These are phyloP conservation scores for Collariella sp. DNA, from an alignment of 495 filamentous ascomycete species.

Conservation along the genomic window DNA sequence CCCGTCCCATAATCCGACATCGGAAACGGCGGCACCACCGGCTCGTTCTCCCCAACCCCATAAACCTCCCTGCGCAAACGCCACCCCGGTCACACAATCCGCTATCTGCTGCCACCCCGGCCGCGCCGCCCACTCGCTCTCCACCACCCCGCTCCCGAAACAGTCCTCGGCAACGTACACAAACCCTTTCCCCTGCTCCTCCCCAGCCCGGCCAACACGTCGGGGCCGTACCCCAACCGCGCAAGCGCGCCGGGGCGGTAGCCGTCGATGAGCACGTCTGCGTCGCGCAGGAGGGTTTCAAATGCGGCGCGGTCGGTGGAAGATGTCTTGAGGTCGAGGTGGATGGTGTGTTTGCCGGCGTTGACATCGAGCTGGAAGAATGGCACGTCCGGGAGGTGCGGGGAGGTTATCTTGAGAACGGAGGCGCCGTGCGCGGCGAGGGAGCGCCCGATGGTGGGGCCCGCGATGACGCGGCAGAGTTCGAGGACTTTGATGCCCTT, in stretches of 20 bases:
- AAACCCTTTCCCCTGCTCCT: slow-evolving; percentile 48
- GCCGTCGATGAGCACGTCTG: slow-evolving; percentile 56
- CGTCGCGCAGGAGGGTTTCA: slow-evolving; percentile 49
- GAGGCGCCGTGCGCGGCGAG: slow-evolving; percentile 60
- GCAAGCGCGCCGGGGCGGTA: slow-evolving; percentile 61
- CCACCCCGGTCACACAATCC: slow-evolving; percentile 50
- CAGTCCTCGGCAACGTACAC: slow-evolving; percentile 68
- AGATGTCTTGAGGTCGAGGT: slow-evolving; percentile 49
- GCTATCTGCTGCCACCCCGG: slow-evolving; percentile 55
- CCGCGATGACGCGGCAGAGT: slow-evolving; percentile 57
- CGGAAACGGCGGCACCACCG: slow-evolving; percentile 71
- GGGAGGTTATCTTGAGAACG: slow-evolving; percentile 63
- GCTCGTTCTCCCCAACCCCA: slow-evolving; percentile 59
- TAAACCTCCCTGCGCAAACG: slow-evolving; percentile 68
- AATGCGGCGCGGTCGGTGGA: slow-evolving; percentile 45
- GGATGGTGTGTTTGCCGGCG: slow-evolving; percentile 51
- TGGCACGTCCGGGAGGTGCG: slow-evolving; percentile 59
- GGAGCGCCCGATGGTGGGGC: slow-evolving; percentile 56
- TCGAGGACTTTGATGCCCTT: slow-evolving; percentile 53
- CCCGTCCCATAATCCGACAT: slow-evolving; percentile 77
- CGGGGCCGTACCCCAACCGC: slow-evolving; percentile 53
- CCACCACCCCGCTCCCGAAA: slow-evolving; percentile 43
- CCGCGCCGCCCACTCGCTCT: slow-evolving; percentile 35
- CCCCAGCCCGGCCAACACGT: slow-evolving; percentile 45
- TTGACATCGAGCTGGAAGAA: slow-evolving; percentile 78